Evolutionary conservation across 805 yeast species (phyloP), one percentile per base, ranked within the genome.

Genomic region (Pichia phayaonensis): DNA sequence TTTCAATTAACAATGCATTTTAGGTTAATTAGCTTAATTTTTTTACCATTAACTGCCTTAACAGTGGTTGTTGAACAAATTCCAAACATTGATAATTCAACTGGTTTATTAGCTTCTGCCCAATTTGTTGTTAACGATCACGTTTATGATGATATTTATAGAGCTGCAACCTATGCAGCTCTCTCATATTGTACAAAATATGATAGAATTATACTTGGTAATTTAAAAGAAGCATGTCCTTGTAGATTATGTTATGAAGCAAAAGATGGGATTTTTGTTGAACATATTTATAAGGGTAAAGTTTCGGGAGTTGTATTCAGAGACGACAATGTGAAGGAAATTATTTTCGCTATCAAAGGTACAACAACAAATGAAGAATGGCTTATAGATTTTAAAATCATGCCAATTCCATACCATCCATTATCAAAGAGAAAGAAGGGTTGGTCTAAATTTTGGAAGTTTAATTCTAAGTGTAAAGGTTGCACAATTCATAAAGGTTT

Each of bases 401-500:
- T 60, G 0, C 84, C 80, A 60, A 57, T 60, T 16, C 84, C 88
- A 0, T 59, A 56, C 45, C 53, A 53, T 26, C 55, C 57, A 26
- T 49, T 52, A 34, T 40, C 60, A 44, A 51, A 58, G 44, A 57
- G 31, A 42, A 51, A 54, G 21, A 49, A 44, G 15, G 40, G 46
- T 2, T 52, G 48, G 49, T 34, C 34, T 13, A 42, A 38, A 27
- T 39, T 12, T 22, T 38, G 49, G 66, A 57, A 5, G n/a, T 10
- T 43, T 49, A 46, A 51, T 44, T 61, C 34, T 51, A 51, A 44
- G 8, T 84, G 90, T 63, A 59, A 63, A 13, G 70, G 67, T 13
- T 84, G 90, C 61, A 63, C 58, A 22, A 80, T 83, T 15, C 95
- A 86, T 66, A 64, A 73, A 47, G 95, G 95, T 0, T 82, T 84